Evolutionary conservation across 805 yeast species (phyloP).

Genomic region (Metschnikowia noctiluminum): DNA sequence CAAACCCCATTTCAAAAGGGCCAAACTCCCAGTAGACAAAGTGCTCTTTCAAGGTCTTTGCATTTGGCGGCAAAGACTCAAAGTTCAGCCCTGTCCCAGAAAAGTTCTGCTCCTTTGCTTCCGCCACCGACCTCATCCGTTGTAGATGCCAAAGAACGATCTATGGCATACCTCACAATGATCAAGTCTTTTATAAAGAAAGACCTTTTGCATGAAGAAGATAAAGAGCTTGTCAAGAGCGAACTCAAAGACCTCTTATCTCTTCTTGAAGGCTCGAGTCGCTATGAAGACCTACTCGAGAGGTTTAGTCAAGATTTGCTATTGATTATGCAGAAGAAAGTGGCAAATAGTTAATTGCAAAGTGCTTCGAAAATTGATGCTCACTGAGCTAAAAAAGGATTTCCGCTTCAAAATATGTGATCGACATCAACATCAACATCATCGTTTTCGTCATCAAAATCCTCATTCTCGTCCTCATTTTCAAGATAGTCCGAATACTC

Average conservation of each 20-base stretch:
- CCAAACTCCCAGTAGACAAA: neutral
- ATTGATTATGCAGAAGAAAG: slow-evolving; percentile 26
- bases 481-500: slow-evolving; percentile 9
- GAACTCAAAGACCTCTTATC: slow-evolving; percentile 21
- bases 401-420: neutral
- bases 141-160: slow-evolving; percentile 13
- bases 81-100: neutral
- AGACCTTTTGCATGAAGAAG: slow-evolving; percentile 11
- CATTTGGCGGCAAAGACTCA: slow-evolving; percentile 1
- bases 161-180: slow-evolving; percentile 12
- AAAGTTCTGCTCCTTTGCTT: slow-evolving; percentile 1
- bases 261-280: slow-evolving; percentile 17
- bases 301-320: slow-evolving; percentile 38
- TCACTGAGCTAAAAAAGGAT: too few relatives aligned
- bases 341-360: neutral
- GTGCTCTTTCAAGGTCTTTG: slow-evolving; percentile 3
- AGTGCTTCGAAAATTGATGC: too few relatives aligned
- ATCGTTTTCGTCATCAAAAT: slow-evolving; percentile 7
- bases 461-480: slow-evolving; percentile 4
- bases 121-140: slow-evolving; percentile 6
- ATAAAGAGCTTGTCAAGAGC: slow-evolving; percentile 16
- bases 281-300: slow-evolving; percentile 26
- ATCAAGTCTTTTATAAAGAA: slow-evolving; percentile 15
- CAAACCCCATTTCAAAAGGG: slow-evolving; percentile 1
- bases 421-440: slow-evolving; percentile 2